Evolutionary conservation across 2,329 filamentous ascomycete species (phyloP), one percentile per base, ranked within the genome.

Genomic region (Botrytis pseudocinerea): DNA sequence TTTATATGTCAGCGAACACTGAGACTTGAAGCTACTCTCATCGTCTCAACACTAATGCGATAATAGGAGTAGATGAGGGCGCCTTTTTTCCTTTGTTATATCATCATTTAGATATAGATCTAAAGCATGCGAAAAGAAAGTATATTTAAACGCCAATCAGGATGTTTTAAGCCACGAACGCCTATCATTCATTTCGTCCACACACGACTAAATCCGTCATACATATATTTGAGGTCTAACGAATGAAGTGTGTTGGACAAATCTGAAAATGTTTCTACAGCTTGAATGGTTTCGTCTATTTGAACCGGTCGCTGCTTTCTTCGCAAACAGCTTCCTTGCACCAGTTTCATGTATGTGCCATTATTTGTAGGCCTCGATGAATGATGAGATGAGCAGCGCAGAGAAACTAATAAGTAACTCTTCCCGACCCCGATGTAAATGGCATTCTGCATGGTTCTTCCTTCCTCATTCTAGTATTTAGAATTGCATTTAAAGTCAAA

Each of bases 31-130:
- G 65, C 65, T 57, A 57, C 18, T 59, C 40, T 42, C 65, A 48
- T 65, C 20, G 42, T 48, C 44, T 65, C 63, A 65, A 65, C 20
- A 48, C 44, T 64, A 66, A 66, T 68, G 48, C 35, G 65, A n/a
- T n/a, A 59, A 59, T 69, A 42, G 38, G n/a, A 20, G 65, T 42
- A 57, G 48, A 69, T 69, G 25, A 69, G n/a, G 28, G 38, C 35
- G 48, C 32, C 35, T 40, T 54, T 54, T 68, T 68, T 68, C 48
- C n/a, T 68, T 68, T 68, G 48, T 68, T 16, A 32, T 57, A 62
- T 18, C 38, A 63, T 44, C 51, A 57, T 57, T 57, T 57, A 57
- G 61, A 63, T 63, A 18, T 63, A 63, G 25, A 63, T 63, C 38
- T 40, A 63, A 42, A 63, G 16, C n/a, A 69, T 57, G 51, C 51